These are phyloP conservation scores for Pythium insidiosum DNA, from an alignment of 352 stramenopile genomes.

Conservation along the genomic window DNA sequence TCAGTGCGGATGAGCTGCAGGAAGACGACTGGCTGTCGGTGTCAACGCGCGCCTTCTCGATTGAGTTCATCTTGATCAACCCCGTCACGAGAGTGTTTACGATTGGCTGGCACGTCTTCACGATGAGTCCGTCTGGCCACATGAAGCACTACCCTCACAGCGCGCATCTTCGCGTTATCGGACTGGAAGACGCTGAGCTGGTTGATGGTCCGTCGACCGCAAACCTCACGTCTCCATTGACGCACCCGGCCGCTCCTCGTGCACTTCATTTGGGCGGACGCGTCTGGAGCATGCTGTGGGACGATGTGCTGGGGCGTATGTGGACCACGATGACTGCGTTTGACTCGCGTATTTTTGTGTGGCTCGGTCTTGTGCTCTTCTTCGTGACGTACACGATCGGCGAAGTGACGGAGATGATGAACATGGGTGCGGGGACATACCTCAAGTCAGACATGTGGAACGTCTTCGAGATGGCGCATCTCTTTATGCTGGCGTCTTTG, in stretches of 20 bases:
- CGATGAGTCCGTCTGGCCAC: constrained; percentile 69
- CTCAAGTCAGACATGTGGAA: constrained; percentile 85
- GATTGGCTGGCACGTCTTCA: constrained; percentile 79
- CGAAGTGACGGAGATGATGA: constrained; percentile 68
- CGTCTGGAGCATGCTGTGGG: constrained; percentile 2
- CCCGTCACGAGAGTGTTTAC: constrained; percentile 86
- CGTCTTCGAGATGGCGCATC: constrained; percentile 76
- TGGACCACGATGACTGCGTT: constrained; percentile 15
- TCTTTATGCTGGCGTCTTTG: constrained; percentile 50
- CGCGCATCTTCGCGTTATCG: constrained; percentile 72
- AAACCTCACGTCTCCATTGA: too few species aligned
- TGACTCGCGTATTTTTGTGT: constrained; percentile 59
- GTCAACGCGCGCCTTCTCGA: constrained; percentile 67
- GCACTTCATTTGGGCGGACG: not conserved
- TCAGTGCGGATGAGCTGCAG: constrained; percentile 50
- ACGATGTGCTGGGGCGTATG: not conserved
- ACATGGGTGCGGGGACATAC: constrained; percentile 68
- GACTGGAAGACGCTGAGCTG: constrained; percentile 29
- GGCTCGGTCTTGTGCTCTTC: constrained; percentile 58
- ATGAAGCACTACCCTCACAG: constrained; percentile 78
- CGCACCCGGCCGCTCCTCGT: too few species aligned
- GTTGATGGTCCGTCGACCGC: too few species aligned
- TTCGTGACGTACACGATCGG: constrained; percentile 77
- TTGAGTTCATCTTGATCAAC: constrained; percentile 86
- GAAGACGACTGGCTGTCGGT: constrained; percentile 70